Conservation (phyloP, 345 rosid species). For the Camelina hispida region DNA sequence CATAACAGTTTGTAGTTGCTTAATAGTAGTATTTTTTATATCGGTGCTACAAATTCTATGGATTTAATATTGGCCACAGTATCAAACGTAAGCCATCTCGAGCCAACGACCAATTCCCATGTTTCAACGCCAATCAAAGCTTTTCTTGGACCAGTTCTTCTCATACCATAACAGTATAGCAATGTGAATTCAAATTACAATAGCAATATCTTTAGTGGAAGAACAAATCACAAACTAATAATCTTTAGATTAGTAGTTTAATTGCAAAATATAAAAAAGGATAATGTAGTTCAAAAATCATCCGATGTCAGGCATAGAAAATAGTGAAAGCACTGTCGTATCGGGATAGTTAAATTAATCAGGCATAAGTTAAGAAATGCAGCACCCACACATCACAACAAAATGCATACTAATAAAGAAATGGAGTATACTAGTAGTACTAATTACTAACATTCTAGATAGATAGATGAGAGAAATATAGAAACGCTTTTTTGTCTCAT, state of each 20-base stretch:
- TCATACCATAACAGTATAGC: background rate
- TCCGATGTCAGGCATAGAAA: background rate
- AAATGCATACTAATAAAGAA: background rate
- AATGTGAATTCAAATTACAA: background rate
- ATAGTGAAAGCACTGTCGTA: background rate
- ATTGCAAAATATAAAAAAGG: background rate
- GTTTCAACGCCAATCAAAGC: background rate
- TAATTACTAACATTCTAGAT: too few relatives aligned
- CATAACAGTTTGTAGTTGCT: background rate
- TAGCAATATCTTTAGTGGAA: too few relatives aligned
- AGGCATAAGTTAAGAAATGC: background rate
- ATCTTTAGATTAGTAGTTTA: too few relatives aligned
- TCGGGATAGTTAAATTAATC: slow-evolving; percentile 4
- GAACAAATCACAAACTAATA: too few relatives aligned
- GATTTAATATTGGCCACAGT: too few relatives aligned
- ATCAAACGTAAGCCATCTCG: background rate
- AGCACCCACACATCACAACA: background rate
- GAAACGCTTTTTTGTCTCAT: slow-evolving; percentile 32
- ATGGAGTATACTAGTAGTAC: background rate
- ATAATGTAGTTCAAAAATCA: background rate
- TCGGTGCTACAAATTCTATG: too few relatives aligned
- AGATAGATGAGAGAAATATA: background rate
- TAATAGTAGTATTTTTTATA: too few relatives aligned
- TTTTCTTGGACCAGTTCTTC: background rate
- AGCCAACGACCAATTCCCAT: background rate